Base-by-base conservation (phyloP, 352 stramenopile species). In the Globisporangium ultimum region DNA sequence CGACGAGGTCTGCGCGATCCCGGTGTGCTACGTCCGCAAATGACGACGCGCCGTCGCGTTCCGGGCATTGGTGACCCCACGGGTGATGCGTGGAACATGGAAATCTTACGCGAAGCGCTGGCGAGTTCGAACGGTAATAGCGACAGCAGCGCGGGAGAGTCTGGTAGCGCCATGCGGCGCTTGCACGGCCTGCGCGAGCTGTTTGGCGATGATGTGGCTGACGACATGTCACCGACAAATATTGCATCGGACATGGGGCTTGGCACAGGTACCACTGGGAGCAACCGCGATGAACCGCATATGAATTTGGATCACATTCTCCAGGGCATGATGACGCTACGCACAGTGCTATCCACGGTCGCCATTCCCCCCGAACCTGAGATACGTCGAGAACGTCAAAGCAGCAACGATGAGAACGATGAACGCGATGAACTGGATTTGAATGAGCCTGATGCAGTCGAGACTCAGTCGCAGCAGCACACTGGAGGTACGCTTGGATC, bases 81-180 rank as follows among this genome's bases (percentile, higher is more conserved):
- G 5, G 74, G 74, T 24, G 59, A 70, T 18, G 78, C 78, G 22
- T 88, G 76, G 71, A 91, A 91, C 57, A 68, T 91, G 50, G 75
- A 72, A 3, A 71, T 73, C 14, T 60, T 91, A 11, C 79, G 77
- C 0, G 80, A 83, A 32, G 81, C 79, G 9, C 60, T 91, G 3
- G 32, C 47, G 2, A 53, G 47, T 9, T 15, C 42, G 10, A 48
- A 32, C 1, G 45, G 24, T 14, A 9, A 41, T 13, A n/a, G 17
- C 17, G 13, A 8, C 6, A 4, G 12, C 11, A 46, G 43, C 22
- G 54, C 36, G 22, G 66, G 53, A 21, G 68, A 46, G 6, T 46
- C 24, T 3, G 24, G 17, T 6, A 38, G 28, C 3, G 17, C 22
- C 21, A 11, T 36, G 1, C 55, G 63, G 24, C 72, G 61, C 14